These are phyloP conservation scores for Mimosa pudica DNA, from an alignment of 306 rosid species.

Conservation along the genomic window DNA sequence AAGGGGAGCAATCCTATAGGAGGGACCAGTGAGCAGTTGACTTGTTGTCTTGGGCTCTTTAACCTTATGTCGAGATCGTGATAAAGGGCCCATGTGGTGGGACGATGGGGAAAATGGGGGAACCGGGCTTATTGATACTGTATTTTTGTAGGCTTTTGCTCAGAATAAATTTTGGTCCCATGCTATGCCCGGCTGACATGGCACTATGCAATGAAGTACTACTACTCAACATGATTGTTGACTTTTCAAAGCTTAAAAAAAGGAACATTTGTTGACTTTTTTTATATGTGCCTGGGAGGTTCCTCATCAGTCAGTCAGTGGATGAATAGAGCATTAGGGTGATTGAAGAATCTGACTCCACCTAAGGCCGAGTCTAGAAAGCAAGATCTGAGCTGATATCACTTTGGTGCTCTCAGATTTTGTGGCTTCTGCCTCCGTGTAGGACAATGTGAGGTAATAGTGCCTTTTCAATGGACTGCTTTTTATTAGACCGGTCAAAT, in stretches of 20 bases:
- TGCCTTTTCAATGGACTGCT: not conserved
- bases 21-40: no score
- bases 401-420: slow-evolving; percentile 19
- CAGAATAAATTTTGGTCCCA: not conserved
- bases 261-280: not conserved
- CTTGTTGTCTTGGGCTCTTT: no score
- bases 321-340: not conserved
- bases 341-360: not conserved
- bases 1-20: no score
- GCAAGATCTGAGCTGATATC: not conserved
- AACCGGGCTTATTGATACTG: not conserved
- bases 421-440: not conserved
- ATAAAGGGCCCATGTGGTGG: not conserved
- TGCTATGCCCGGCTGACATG: not conserved
- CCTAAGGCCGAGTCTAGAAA: not conserved
- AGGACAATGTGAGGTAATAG: not conserved
- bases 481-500: not conserved
- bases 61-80: no score
- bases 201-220: no score
- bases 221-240: no score
- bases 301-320: not conserved
- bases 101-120: not conserved
- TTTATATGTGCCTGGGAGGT: not conserved
- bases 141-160: no score
- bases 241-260: not conserved